These are phyloP conservation scores for Leccinum solheimii DNA, from an alignment of 1,284 basidiomycete species.

Conservation along the genomic window DNA sequence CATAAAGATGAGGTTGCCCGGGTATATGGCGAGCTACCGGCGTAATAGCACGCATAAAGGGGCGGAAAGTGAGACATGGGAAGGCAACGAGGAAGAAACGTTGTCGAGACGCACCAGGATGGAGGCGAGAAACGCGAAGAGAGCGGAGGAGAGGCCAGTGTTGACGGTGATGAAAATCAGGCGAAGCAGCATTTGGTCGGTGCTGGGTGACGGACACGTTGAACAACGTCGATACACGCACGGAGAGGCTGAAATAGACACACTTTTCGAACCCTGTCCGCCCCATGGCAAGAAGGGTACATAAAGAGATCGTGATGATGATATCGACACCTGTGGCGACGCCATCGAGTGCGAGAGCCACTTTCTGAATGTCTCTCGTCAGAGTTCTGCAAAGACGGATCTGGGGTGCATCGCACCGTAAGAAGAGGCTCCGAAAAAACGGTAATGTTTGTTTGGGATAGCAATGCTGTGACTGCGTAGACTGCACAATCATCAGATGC, in stretches of 20 bases:
- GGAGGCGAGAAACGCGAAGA: constrained; percentile 28
- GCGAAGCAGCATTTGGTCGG: constrained; percentile 25
- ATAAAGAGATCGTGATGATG: constrained; percentile 23
- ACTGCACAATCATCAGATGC: constrained; percentile 16
- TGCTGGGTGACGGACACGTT: constrained; percentile 11
- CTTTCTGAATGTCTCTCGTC: constrained; percentile 14
- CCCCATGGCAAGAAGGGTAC: constrained; percentile 21
- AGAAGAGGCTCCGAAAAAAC: constrained; percentile 20
- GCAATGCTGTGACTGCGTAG: constrained; percentile 22
- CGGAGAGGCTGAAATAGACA: constrained; percentile 1
- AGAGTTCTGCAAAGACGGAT: constrained; percentile 1
- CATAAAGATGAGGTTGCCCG: constrained; percentile 26
- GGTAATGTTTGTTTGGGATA: constrained; percentile 18
- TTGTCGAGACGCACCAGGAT: constrained; percentile 17
- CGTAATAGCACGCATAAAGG: background rate
- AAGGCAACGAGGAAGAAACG: background rate
- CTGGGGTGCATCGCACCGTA: constrained; percentile 13
- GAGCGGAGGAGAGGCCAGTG: constrained; percentile 26
- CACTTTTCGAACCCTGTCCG: constrained; percentile 28
- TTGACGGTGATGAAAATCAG: constrained; percentile 29
- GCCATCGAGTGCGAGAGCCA: constrained; percentile 17
- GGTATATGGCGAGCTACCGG: constrained; percentile 25
- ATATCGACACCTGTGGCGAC: constrained; percentile 23
- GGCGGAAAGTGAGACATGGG: background rate
- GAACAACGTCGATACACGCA: background rate